Evolutionary conservation across 192 early-diverging fungal genomes (phyloP), one percentile per base, ranked within the genome.

Genomic region (Thoreauomyces humboldtii): DNA sequence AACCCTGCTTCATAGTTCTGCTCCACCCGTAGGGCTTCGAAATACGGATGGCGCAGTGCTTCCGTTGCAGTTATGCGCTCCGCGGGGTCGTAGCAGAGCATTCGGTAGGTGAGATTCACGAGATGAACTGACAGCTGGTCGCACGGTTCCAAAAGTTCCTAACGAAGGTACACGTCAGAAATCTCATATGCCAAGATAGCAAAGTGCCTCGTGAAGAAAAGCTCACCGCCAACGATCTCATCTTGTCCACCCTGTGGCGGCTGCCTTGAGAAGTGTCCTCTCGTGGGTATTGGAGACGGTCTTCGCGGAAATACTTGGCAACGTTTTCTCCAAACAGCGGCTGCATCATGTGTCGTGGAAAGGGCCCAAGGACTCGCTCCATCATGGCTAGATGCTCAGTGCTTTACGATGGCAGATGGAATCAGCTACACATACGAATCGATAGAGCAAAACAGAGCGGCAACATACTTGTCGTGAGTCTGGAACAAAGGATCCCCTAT

Each of bases 311-410:
- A 41, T 57, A 63, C 44, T 73, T 62, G 2, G 9, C 19, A 29
- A 15, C 41, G 28, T 27, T 53, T 6, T 31, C 34, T 5, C 14
- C 61, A 48, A 0, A 15, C 35, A 57, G 15, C 15, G 70, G 59
- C 21, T 77, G 75, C 12, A 89, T 77, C 35, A 94, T 79, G 45
- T 81, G 69, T 0, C 75, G 67, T 0, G 94, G 92, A 27, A 95
- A 81, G 32, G 70, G 73, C 2, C 96, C 96, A 19, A 97, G 75
- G 0, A 94, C 88, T 0, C 78, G 73, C 69, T 98, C 88, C 94
- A 98, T 98, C 92, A 98, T 92, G 17, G 90, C 91, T 61, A 98
- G 73, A 74, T 98, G 96, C 69, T 98, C 96, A 58, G 93, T 72
- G 79, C 75, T 81, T 38, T 19, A n/a, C n/a, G n/a, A n/a, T n/a